These are phyloP conservation scores for Termitomyces sp. DNA, from an alignment of 768 basidiomycete species.

Conservation along the genomic window DNA sequence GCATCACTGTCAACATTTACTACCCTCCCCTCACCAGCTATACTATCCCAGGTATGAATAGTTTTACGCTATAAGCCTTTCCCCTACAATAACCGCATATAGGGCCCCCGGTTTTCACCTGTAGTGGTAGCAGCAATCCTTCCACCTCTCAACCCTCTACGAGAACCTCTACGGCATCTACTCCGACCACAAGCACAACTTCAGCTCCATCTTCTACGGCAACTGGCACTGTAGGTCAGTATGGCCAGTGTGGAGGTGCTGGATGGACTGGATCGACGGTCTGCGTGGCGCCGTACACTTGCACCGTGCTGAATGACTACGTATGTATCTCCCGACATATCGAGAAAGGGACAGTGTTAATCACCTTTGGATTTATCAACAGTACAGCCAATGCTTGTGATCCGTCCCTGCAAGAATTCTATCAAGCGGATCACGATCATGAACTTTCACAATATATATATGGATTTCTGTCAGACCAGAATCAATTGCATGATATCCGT, in stretches of 20 bases:
- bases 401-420: not conserved
- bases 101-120: constrained; percentile 39
- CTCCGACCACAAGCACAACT: not conserved
- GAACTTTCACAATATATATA: not conserved
- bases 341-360: too few species aligned
- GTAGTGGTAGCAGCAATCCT: constrained; percentile 19
- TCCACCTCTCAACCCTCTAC: not conserved
- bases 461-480: not conserved
- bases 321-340: too few species aligned
- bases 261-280: constrained; percentile 33
- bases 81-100: not conserved
- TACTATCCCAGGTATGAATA: constrained; percentile 35
- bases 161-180: not conserved
- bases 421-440: not conserved
- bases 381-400: constrained; percentile 26
- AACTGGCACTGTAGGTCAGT: constrained; percentile 31
- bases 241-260: constrained; percentile 40
- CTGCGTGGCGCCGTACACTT: constrained; percentile 33
- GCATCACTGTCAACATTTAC: constrained; percentile 45
- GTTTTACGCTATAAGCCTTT: not conserved
- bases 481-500: not conserved
- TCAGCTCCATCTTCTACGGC: constrained; percentile 16
- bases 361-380: not conserved
- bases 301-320: constrained; percentile 29
- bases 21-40: constrained; percentile 35